Base-by-base conservation (phyloP, 1,284 basidiomycete species). In the Fomes fomentarius region DNA sequence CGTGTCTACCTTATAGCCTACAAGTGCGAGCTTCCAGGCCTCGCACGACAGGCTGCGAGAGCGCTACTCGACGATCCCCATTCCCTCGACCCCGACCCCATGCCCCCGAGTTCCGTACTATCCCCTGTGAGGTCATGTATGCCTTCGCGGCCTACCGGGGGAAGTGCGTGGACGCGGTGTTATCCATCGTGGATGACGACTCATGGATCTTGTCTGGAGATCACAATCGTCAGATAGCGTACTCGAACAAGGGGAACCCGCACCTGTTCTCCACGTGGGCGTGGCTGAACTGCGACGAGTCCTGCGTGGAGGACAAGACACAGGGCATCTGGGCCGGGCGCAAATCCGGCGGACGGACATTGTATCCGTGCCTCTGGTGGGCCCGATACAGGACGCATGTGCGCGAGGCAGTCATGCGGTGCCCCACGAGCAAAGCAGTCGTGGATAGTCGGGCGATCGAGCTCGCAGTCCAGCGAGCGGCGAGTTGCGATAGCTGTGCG, bases 121-220 rank as follows among this genome's bases (percentile, higher is more conserved):
- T 57, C n/a, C 35, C 56, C 14, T 38, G 47, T 31, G 37, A 43
- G 5, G 37, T 42, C 7, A 33, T 52, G 19, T 50, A 39, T 47
- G 25, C n/a, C 25, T 25, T 57, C 43, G 43, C 22, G 1, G 24
- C 37, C 10, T 53, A 57, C 26, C 56, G 51, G 12, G 10, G 33
- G 15, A 14, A 38, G 31, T 53, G 47, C 47, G 7, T 31, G 0
- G 19, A 24, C 8, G 41, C 31, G 17, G 50, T 51, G 1, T 15
- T 38, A 4, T 22, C 38, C 2, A 2, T 17, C 2, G 33, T 53
- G 1, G 37, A 38, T n/a, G 39, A 53, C 24, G 0, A 14, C 22
- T 22, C 47, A 1, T 56, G 54, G 54, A 19, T 52, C 30, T 17
- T 48, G 10, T 12, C 15, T 15, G 50, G 54, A 9, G n/a, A 34